phyloP scores from a whole-genome alignment of 371 early-diverging fungal species.

The Parasitella parasitica region DNA sequence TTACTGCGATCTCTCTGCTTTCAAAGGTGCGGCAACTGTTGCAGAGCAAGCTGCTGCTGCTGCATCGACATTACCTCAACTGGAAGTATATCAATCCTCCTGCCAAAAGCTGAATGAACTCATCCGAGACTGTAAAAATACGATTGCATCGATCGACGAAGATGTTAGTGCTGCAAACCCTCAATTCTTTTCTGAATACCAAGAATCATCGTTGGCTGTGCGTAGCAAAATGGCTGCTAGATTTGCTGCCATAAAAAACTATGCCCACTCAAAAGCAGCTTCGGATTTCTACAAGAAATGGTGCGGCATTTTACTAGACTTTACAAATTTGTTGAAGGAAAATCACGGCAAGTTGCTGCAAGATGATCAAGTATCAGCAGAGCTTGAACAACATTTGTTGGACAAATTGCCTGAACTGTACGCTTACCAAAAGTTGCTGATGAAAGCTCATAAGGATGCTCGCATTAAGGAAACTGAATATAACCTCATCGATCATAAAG shows the following conservation, averaged over 20 bases:
- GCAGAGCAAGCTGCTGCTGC: neutral
- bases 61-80: slow-evolving; percentile 1
- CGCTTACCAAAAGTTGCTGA: neutral
- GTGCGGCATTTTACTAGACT: neutral
- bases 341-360: neutral
- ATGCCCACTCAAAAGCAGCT: neutral
- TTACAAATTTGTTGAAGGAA: neutral
- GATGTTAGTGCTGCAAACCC: slow-evolving; percentile 1
- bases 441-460: neutral
- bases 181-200: slow-evolving; percentile 5
- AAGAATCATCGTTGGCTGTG: neutral
- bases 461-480: neutral
- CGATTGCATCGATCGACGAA: neutral
- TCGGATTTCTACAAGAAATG: neutral
- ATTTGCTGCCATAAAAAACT: neutral
- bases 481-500: neutral
- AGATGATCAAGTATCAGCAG: neutral
- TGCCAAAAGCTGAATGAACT: neutral
- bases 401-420: neutral
- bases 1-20: neutral
- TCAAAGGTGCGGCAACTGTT: neutral
- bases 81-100: slow-evolving; percentile 1
- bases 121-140: neutral
- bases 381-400: neutral
- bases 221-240: neutral